Conservation (phyloP, 495 filamentous ascomycete genomes). For the Hypoxylon cercidicola region DNA sequence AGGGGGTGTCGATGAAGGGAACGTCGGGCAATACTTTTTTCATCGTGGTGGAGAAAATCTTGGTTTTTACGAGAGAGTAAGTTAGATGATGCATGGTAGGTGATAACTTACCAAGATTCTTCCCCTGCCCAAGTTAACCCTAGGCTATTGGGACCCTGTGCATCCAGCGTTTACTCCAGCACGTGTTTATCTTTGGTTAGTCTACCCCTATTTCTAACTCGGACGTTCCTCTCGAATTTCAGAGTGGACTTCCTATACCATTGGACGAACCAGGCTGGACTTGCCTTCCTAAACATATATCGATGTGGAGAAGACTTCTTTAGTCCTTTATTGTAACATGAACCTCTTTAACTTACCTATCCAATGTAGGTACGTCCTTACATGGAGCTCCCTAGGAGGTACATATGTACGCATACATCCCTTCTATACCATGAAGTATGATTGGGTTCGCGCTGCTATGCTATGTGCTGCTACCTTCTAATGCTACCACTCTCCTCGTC, state of each 20-base stretch:
- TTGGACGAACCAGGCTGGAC: background rate
- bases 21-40: background rate
- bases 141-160: too few relatives aligned
- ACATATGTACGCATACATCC: background rate
- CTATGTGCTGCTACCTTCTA: constrained; percentile 26
- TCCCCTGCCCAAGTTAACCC: too few relatives aligned
- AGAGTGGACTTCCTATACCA: background rate
- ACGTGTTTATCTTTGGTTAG: background rate
- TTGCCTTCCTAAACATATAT: background rate
- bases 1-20: background rate
- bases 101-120: too few relatives aligned
- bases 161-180: background rate
- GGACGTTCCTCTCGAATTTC: background rate
- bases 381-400: background rate
- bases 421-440: background rate
- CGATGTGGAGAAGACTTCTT: background rate
- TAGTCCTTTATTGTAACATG: too few relatives aligned
- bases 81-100: too few relatives aligned
- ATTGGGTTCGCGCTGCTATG: constrained; percentile 14
- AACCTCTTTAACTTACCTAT: too few relatives aligned
- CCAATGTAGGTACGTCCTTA: too few relatives aligned
- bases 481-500: constrained; percentile 1
- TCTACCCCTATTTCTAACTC: background rate
- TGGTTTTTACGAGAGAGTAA: background rate
- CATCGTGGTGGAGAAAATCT: background rate